A percentile compares a stretch with the other conserved stretches of the same genome.
Evolutionary conservation across 1,284 basidiomycete genomes (phyloP).

Genomic region (Marasmius oreades): DNA sequence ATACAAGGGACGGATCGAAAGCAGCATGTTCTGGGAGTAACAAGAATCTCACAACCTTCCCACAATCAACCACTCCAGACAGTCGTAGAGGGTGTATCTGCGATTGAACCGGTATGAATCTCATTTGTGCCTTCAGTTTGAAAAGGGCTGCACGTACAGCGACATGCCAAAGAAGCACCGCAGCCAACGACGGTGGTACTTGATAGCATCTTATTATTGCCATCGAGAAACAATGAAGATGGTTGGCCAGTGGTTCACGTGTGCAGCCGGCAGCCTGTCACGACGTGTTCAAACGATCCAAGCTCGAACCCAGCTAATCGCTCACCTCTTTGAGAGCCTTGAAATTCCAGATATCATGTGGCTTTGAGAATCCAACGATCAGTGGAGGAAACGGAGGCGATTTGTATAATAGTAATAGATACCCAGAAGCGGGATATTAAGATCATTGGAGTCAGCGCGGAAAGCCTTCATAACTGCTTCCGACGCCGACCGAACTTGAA

Average conservation of each 20-base stretch:
- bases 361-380: constrained; percentile 28
- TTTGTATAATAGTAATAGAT: constrained; percentile 14
- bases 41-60: constrained; percentile 56
- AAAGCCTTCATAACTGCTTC: too few species aligned
- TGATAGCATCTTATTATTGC: constrained; percentile 35
- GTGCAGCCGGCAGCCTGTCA: too few species aligned
- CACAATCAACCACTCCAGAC: constrained; percentile 50
- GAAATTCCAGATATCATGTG: constrained; percentile 71
- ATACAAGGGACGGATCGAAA: constrained; percentile 54
- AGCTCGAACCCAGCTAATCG: too few species aligned
- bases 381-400: not conserved
- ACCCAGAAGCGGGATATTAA: constrained; percentile 68
- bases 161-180: constrained; percentile 27
- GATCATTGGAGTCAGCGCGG: too few species aligned
- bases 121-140: not conserved
- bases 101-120: not conserved
- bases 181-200: constrained; percentile 31
- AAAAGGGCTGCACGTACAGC: constrained; percentile 28
- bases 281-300: not conserved
- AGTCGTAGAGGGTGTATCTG: constrained; percentile 34
- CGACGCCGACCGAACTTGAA: constrained; percentile 61
- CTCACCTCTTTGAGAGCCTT: constrained; percentile 53
- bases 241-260: too few species aligned
- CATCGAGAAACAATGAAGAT: constrained; percentile 31
- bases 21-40: constrained; percentile 41